phyloP scores from a whole-genome alignment of 345 rosid species.

The Eucalyptus grandis region DNA sequence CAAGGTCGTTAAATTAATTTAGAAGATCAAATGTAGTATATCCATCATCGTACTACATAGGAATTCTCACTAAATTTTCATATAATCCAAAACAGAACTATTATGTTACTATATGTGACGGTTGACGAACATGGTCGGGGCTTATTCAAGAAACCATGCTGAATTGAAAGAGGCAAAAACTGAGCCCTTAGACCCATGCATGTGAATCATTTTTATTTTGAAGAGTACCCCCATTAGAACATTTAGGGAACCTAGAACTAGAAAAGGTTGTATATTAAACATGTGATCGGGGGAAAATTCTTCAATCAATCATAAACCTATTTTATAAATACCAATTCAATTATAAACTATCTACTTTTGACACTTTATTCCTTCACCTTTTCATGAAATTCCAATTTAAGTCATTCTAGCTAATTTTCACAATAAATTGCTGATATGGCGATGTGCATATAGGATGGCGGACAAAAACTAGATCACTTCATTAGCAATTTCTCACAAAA shows the following conservation, averaged over 20 bases:
- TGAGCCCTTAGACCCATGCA: neutral
- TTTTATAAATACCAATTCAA: neutral
- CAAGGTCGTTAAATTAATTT: neutral
- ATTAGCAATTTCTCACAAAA: neutral
- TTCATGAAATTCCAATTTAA: neutral
- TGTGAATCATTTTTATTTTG: neutral
- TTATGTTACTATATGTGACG: accelerated
- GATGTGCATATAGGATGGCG: neutral
- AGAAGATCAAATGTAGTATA: neutral
- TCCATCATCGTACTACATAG: neutral
- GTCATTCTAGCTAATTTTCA: neutral
- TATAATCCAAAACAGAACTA: neutral
- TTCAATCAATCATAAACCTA: neutral
- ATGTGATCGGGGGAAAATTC: neutral
- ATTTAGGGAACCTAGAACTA: neutral
- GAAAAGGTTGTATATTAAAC: neutral
- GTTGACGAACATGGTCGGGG: neutral
- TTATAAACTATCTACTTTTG: neutral
- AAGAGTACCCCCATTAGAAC: neutral
- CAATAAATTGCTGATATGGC: neutral
- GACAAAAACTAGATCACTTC: accelerated
- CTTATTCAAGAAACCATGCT: neutral
- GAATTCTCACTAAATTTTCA: neutral
- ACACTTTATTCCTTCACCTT: neutral
- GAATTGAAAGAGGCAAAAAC: neutral